phyloP scores from a whole-genome alignment of 805 yeast genomes.

The Zygoascus tannicola region DNA sequence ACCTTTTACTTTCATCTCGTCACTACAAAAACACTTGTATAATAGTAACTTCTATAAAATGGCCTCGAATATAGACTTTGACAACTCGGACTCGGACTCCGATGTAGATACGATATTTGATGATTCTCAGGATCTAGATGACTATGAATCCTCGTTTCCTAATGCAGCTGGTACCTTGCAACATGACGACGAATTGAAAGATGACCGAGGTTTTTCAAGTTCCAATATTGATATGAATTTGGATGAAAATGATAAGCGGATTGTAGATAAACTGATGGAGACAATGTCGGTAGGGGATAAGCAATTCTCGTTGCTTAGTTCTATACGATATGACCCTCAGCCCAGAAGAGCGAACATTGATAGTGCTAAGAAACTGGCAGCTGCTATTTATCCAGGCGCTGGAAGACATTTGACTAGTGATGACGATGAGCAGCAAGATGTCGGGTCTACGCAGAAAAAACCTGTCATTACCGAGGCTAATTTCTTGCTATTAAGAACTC shows the following conservation, averaged over 20 bases:
- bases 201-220: neutral
- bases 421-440: neutral
- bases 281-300: neutral
- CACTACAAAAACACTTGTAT: too few species aligned
- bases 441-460: neutral
- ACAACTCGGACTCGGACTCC: neutral
- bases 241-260: neutral
- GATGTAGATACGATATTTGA: neutral
- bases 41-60: too few species aligned
- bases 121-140: neutral
- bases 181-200: neutral
- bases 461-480: slow-evolving; percentile 21
- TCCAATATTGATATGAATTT: neutral
- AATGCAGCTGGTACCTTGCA: neutral
- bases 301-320: neutral
- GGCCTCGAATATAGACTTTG: too few species aligned
- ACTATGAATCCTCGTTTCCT: neutral
- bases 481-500: slow-evolving; percentile 59
- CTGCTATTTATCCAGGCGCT: neutral
- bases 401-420: neutral
- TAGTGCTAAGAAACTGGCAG: neutral
- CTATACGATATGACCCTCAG: slow-evolving; percentile 23
- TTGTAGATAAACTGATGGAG: neutral
- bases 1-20: too few species aligned
- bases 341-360: slow-evolving; percentile 12